Conservation (phyloP, 345 rosid genomes). For the Turnera subulata region DNA sequence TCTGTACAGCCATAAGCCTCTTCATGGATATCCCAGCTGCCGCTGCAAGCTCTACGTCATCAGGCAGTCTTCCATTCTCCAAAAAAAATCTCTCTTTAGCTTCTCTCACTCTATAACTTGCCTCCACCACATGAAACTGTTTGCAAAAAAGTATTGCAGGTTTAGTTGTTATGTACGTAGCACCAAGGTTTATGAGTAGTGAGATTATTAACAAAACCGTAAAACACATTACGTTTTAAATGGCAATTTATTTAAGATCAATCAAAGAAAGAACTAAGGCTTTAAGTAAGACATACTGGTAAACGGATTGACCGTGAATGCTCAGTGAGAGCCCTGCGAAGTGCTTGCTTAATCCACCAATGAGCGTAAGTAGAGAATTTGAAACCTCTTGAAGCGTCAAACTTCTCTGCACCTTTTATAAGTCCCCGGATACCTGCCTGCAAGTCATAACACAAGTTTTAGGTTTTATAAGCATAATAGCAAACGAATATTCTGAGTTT, state of each 20-base stretch:
- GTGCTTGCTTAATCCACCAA: constrained; percentile 98
- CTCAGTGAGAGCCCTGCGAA: constrained; percentile 78
- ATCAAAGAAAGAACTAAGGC: constrained; percentile 6
- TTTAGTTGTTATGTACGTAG: background rate
- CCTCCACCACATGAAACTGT: constrained; percentile 96
- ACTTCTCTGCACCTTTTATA: constrained; percentile 81
- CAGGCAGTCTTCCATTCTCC: constrained; percentile 67
- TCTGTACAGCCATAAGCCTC: constrained; percentile 67
- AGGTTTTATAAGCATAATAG: constrained; percentile 5
- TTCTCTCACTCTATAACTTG: constrained; percentile 83
- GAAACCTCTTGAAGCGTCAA: constrained; percentile 93
- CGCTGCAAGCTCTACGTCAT: constrained; percentile 78
- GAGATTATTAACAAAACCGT: background rate
- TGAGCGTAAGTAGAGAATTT: constrained; percentile 97
- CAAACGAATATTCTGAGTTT: background rate
- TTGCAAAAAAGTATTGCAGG: constrained; percentile 10
- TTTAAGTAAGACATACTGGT: constrained; percentile 15
- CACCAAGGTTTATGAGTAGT: background rate
- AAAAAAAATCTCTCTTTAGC: constrained; percentile 70
- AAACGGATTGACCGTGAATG: constrained; percentile 80
- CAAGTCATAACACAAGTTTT: constrained; percentile 11
- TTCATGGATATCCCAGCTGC: constrained; percentile 90
- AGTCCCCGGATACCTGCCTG: constrained; percentile 98
- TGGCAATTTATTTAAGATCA: background rate
- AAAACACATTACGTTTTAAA: constrained; percentile 3